Conservation (phyloP, 257 asterid genomes). For the Nemophila menziesii region DNA sequence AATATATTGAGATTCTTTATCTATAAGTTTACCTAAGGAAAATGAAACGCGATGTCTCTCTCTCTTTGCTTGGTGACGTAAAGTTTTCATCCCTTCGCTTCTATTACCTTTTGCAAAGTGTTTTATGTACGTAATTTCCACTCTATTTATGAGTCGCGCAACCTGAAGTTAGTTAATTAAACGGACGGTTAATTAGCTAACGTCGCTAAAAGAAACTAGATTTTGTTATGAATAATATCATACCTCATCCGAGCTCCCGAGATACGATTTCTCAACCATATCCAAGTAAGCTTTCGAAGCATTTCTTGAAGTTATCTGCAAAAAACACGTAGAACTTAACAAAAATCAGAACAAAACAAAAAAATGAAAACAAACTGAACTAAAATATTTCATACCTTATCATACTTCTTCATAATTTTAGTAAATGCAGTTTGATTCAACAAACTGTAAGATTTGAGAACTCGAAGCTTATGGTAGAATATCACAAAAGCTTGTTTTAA, state of each 20-base stretch:
- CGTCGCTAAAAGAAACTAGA: not conserved
- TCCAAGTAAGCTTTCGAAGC: conserved; percentile 65
- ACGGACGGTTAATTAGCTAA: conserved; percentile 11
- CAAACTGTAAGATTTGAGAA: conserved; percentile 72
- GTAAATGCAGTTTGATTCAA: conserved; percentile 72
- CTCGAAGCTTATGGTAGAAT: conserved; percentile 55
- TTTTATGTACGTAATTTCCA: conserved; percentile 47
- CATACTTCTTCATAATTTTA: conserved; percentile 83
- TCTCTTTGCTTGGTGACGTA: conserved; percentile 42
- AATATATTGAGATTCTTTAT: not conserved
- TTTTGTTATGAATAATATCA: conserved; percentile 8
- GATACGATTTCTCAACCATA: conserved; percentile 63
- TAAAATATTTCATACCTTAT: conserved; percentile 46
- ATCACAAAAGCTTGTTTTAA: conserved; percentile 46
- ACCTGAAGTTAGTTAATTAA: conserved; percentile 24
- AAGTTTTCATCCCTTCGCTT: conserved; percentile 42
- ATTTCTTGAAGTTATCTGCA: conserved; percentile 61
- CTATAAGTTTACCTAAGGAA: conserved; percentile 35
- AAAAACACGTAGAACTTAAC: not conserved
- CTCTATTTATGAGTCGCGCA: conserved; percentile 33
- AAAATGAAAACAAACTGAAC: too few relatives aligned
- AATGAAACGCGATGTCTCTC: conserved; percentile 52
- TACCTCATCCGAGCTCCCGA: conserved; percentile 78
- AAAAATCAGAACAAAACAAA: conserved; percentile 2
- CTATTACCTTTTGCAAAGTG: conserved; percentile 59